These are phyloP conservation scores for Fusarium nanum DNA, from an alignment of 2,329 filamentous ascomycete species.

Conservation along the genomic window DNA sequence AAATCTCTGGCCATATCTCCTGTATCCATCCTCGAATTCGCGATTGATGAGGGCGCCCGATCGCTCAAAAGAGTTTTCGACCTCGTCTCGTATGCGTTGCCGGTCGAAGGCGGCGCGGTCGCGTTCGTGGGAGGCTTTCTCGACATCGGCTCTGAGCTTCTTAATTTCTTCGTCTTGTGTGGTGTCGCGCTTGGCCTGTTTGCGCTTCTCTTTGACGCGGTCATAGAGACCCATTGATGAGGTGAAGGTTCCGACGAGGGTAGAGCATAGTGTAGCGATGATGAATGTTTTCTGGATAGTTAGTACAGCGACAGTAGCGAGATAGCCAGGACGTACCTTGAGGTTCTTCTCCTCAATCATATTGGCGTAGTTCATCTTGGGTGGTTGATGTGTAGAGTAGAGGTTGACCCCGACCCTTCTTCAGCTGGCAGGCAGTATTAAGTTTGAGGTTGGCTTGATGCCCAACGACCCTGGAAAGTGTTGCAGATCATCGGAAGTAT, in stretches of 20 bases:
- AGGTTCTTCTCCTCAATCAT: slow-evolving; percentile 46
- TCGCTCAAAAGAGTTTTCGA: slow-evolving; percentile 36
- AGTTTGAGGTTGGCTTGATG: slow-evolving; percentile 6
- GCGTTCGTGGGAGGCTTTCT: slow-evolving; percentile 17
- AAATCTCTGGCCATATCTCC: slow-evolving; percentile 37
- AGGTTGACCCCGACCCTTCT: not conserved
- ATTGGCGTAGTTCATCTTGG: slow-evolving; percentile 40
- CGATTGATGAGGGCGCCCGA: slow-evolving; percentile 43
- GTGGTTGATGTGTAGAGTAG: not conserved
- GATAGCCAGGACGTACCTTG: slow-evolving; percentile 7
- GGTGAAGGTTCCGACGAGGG: slow-evolving; percentile 44
- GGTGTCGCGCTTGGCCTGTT: slow-evolving; percentile 39
- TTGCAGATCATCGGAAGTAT: slow-evolving; percentile 18
- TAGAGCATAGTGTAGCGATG: slow-evolving; percentile 43
- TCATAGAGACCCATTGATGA: slow-evolving; percentile 46
- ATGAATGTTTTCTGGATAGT: slow-evolving; percentile 41
- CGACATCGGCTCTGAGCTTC: slow-evolving; percentile 39
- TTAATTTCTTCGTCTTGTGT: slow-evolving; percentile 45
- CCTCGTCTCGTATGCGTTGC: slow-evolving; percentile 28
- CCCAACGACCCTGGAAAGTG: slow-evolving; percentile 12
- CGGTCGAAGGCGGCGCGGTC: slow-evolving; percentile 7
- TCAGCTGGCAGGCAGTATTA: not conserved
- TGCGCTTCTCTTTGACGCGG: slow-evolving; percentile 41
- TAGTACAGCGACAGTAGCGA: fast-evolving
- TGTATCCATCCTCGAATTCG: slow-evolving; percentile 43